These are phyloP conservation scores for Graphilbum sp. DNA, from an alignment of 2,329 filamentous ascomycete genomes.

Conservation along the genomic window DNA sequence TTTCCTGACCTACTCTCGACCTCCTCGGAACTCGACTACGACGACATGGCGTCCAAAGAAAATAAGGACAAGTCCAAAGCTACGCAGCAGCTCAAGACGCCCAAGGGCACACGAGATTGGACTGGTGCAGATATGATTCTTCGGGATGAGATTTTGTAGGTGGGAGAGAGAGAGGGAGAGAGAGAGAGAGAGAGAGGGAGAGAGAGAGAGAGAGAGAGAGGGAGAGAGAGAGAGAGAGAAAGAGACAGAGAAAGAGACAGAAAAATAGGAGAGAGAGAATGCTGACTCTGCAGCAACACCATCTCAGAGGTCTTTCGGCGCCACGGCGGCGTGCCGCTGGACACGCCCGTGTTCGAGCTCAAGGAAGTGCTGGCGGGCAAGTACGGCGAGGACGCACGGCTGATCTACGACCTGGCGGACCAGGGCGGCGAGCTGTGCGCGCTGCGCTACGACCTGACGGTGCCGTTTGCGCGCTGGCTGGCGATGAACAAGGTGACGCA, in stretches of 20 bases:
- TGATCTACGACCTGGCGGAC: conserved; percentile 59
- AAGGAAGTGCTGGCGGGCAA: conserved; percentile 44
- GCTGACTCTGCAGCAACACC: conserved; percentile 7
- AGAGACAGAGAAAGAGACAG: no score
- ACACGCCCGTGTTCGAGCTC: conserved; percentile 62
- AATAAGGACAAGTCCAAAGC: conserved; percentile 10
- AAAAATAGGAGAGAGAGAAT: neutral
- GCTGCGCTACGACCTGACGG: conserved; percentile 55
- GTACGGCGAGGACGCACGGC: conserved; percentile 56
- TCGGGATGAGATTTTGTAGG: conserved; percentile 46
- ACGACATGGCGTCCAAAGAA: conserved; percentile 7
- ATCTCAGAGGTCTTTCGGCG: conserved; percentile 21
- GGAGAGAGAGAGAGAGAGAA: neutral
- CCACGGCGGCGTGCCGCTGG: conserved; percentile 54
- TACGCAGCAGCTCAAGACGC: conserved; percentile 45
- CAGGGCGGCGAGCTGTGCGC: conserved; percentile 73
- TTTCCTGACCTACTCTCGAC: no score
- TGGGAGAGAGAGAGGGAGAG: neutral
- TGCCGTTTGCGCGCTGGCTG: conserved; percentile 65
- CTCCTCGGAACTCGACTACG: neutral
- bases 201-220: neutral
- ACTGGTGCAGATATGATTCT: conserved; percentile 50
- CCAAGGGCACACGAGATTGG: conserved; percentile 65
- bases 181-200: neutral
- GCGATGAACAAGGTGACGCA: conserved; percentile 78